Conservation (phyloP, 306 rosid species). For the Pyrus bretschneideri region DNA sequence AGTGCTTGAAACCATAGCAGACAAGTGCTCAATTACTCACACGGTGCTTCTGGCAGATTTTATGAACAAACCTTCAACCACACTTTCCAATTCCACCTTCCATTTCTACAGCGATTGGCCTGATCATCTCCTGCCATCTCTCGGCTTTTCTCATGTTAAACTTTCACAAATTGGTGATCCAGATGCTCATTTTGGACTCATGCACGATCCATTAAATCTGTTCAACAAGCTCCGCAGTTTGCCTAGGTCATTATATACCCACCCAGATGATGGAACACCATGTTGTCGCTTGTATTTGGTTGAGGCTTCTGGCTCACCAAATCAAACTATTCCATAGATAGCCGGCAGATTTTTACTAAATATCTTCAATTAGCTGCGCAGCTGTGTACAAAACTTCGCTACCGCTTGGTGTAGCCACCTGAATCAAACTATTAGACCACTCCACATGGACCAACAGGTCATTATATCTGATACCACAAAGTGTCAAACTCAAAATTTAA, state of each 20-base stretch:
- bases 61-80: slow-evolving; percentile 86
- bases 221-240: slow-evolving; percentile 82
- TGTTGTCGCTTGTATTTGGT: slow-evolving; percentile 87
- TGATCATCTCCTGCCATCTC: slow-evolving; percentile 85
- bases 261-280: slow-evolving; percentile 91
- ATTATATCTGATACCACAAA: slow-evolving; percentile 19
- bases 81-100: slow-evolving; percentile 60
- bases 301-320: slow-evolving; percentile 88
- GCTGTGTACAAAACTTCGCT: slow-evolving; percentile 51
- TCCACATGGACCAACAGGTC: slow-evolving; percentile 9
- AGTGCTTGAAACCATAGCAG: slow-evolving; percentile 68
- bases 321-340: slow-evolving; percentile 30
- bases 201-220: slow-evolving; percentile 67
- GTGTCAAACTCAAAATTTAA: slow-evolving; percentile 12
- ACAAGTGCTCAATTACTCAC: slow-evolving; percentile 53
- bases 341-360: slow-evolving; percentile 16
- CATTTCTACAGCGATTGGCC: slow-evolving; percentile 99
- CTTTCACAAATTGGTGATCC: slow-evolving; percentile 98
- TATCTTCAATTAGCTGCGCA: slow-evolving; percentile 56
- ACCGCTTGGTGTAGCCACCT: slow-evolving; percentile 59
- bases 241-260: slow-evolving; percentile 71
- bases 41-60: slow-evolving; percentile 88
- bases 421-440: slow-evolving; percentile 46
- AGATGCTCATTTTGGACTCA: slow-evolving; percentile 89
- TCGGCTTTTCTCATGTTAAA: slow-evolving; percentile 65